Evolutionary conservation across 768 basidiomycete species (phyloP).

Genomic region (Pleurotus giganteus): DNA sequence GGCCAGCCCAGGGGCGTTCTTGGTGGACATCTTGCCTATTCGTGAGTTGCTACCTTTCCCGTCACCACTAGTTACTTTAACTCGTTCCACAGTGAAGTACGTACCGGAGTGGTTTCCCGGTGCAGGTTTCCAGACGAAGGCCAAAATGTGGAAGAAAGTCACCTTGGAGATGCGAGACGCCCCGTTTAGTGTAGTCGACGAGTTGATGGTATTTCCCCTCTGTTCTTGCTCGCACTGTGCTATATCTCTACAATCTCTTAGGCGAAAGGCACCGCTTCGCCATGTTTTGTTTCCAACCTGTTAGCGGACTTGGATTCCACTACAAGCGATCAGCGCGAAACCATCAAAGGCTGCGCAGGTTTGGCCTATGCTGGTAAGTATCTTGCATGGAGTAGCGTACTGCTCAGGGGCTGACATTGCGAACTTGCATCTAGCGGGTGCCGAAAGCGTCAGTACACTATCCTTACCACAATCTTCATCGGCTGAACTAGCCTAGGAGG

Average conservation of each 20-base stretch:
- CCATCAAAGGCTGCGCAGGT: constrained; percentile 8
- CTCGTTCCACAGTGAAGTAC: neutral
- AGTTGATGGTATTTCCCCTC: constrained; percentile 24
- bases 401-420: neutral
- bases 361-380: constrained; percentile 10
- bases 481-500: constrained; percentile 16
- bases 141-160: constrained; percentile 24
- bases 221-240: neutral
- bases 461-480: neutral
- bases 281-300: constrained; percentile 16
- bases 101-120: constrained; percentile 43
- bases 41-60: constrained; percentile 4
- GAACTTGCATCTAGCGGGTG: constrained; percentile 11
- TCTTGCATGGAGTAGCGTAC: neutral
- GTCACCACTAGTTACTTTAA: neutral
- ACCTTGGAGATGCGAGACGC: constrained; percentile 13
- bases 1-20: constrained; percentile 10
- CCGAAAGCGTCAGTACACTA: constrained; percentile 14
- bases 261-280: constrained; percentile 11
- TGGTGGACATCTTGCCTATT: constrained; percentile 14
- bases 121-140: constrained; percentile 35
- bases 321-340: constrained; percentile 1
- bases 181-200: constrained; percentile 26
- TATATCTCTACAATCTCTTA: neutral
- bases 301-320: constrained; percentile 1